Evolutionary conservation across 495 filamentous ascomycete species (phyloP).

Genomic region (Haplographium delicatum): DNA sequence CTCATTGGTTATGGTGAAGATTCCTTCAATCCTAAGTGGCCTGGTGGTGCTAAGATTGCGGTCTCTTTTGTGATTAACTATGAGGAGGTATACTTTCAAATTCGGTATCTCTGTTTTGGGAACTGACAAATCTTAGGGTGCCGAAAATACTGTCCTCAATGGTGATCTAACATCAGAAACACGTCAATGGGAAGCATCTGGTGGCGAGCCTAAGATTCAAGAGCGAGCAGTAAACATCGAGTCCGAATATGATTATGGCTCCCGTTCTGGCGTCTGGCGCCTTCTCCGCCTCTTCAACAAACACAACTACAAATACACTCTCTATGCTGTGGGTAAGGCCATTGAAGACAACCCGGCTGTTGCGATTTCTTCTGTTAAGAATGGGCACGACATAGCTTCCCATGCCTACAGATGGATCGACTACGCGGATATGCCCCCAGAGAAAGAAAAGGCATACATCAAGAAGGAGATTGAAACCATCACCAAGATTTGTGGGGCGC

Average conservation of each 20-base stretch:
- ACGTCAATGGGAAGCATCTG: constrained; percentile 31
- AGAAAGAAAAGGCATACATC: constrained; percentile 38
- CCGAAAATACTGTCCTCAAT: constrained; percentile 29
- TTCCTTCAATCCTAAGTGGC: constrained; percentile 35
- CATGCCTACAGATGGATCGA: constrained; percentile 37
- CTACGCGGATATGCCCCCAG: constrained; percentile 29
- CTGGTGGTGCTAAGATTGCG: constrained; percentile 34
- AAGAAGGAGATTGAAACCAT: constrained; percentile 30
- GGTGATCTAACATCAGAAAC: constrained; percentile 32
- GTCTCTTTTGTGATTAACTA: constrained; percentile 41
- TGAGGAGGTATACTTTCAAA: constrained; percentile 26
- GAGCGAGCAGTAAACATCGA: constrained; percentile 34
- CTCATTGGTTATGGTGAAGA: constrained; percentile 32
- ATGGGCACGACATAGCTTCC: constrained; percentile 35
- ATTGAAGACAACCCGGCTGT: constrained; percentile 33
- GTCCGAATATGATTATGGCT: constrained; percentile 37
- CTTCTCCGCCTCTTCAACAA: constrained; percentile 35
- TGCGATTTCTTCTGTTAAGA: constrained; percentile 27
- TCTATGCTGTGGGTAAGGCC: constrained; percentile 35
- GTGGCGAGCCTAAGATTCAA: constrained; percentile 26
- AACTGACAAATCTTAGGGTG: constrained; percentile 19
- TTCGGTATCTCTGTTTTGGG: background rate
- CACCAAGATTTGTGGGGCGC: constrained; percentile 28
- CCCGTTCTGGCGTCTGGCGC: constrained; percentile 34
- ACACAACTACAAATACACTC: constrained; percentile 34